Base-by-base conservation (phyloP, 805 yeast species). In the Teunomyces gatunensis region DNA sequence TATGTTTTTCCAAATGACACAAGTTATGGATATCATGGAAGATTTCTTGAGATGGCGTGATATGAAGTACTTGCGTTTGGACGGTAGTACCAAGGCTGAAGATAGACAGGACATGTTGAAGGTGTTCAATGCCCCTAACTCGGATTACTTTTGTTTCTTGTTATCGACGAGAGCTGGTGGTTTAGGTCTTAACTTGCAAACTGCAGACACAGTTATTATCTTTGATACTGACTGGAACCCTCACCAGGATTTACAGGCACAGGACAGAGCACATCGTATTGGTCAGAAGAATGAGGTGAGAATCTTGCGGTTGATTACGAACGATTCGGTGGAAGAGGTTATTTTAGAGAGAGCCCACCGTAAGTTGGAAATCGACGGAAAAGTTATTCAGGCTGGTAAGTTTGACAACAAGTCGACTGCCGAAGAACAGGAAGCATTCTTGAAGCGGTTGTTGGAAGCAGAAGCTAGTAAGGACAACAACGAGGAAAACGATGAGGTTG, bases 181-280 rank as follows among this genome's bases (percentile, higher is more conserved):
- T 54, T 78, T 87, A 58, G 95, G 95, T 61, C 76, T 87, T 59
- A 87, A 87, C 65, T 79, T 87, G 64, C 95, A 87, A 70, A 86
- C 91, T 21, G 95, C 95, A 3, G 95, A 87, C 63, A 87, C 95
- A 0, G 95, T 87, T 49, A 82, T 87, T 53, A 87, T 87, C 53
- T 87, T 87, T 63, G 95, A 87, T 64, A 85, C 92, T 12, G 95
- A 87, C 70, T 87, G 95, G 95, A 87, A 87, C 61, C 95, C 95
- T 6, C 95, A 87, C 69, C 95, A 87, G 67, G 95, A 87, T 81
- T 79, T 87, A 60, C 95, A 87, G 65, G 95, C 94, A 1, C 95
- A 87, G 67, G 95, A 87, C 67, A 78, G 95, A 73, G 95, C 95
- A 1, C 95, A 87, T 65, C 80, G 95, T 76, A 87, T 87, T 64